These are phyloP conservation scores for Brassica incana DNA, from an alignment of 345 rosid species.

Conservation along the genomic window DNA sequence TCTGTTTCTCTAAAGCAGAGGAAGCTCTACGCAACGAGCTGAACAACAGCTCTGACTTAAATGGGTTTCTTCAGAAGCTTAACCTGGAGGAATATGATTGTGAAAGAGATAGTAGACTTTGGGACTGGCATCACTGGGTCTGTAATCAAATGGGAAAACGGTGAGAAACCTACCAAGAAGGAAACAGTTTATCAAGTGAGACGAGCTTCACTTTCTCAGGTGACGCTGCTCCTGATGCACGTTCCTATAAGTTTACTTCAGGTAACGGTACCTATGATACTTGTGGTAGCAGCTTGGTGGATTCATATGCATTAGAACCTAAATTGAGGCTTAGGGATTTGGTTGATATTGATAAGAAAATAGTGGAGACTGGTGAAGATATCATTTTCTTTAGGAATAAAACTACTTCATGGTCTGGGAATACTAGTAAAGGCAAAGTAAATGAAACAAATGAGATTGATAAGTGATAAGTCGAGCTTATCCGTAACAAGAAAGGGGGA, in stretches of 20 bases:
- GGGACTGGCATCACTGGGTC: conserved; percentile 65
- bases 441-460: conserved; percentile 50
- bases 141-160: conserved; percentile 60
- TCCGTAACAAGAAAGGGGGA: too few species aligned
- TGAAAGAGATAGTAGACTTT: conserved; percentile 88
- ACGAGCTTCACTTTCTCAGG: conserved; percentile 54
- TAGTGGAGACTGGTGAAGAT: conserved; percentile 59
- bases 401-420: conserved; percentile 58
- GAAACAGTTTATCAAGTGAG: conserved; percentile 34
- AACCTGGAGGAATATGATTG: conserved; percentile 62
- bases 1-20: conserved; percentile 83
- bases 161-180: conserved; percentile 51
- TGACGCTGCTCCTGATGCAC: conserved; percentile 51
- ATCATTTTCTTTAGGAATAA: conserved; percentile 53
- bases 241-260: conserved; percentile 54
- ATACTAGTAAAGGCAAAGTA: conserved; percentile 42
- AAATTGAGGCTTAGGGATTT: conserved; percentile 37
- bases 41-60: conserved; percentile 55
- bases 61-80: conserved; percentile 68
- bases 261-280: conserved; percentile 47
- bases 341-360: conserved; percentile 45
- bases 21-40: conserved; percentile 93
- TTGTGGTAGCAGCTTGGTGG: conserved; percentile 38
- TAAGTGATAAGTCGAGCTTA: conserved; percentile 13
- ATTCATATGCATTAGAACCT: conserved; percentile 37